phyloP scores from a whole-genome alignment of 805 yeast species.

The Lipomyces anomalus region DNA sequence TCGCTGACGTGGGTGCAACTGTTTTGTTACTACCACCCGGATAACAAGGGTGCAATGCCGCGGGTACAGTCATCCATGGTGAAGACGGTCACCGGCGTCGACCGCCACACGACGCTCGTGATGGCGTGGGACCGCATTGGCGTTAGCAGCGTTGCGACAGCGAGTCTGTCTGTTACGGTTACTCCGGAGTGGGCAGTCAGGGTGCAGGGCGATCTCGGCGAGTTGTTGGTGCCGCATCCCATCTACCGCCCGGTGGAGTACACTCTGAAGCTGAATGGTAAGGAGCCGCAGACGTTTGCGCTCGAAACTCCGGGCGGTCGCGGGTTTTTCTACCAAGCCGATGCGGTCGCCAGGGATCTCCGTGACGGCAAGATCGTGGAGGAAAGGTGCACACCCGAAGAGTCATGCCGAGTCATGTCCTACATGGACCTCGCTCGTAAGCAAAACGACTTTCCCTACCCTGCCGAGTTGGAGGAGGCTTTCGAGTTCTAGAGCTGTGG shows the following conservation, averaged over 20 bases:
- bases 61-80: neutral
- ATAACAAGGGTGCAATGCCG: constrained; percentile 5
- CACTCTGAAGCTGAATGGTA: constrained; percentile 2
- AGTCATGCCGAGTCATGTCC: constrained; percentile 44
- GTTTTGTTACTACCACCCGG: constrained; percentile 13
- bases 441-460: constrained; percentile 42
- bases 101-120: constrained; percentile 9
- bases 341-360: constrained; percentile 46
- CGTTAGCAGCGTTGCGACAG: constrained; percentile 9
- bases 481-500: too few species aligned
- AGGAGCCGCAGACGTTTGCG: neutral
- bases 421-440: constrained; percentile 45
- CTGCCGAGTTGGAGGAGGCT: constrained; percentile 27
- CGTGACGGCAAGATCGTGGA: constrained; percentile 38
- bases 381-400: constrained; percentile 39
- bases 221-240: constrained; percentile 9
- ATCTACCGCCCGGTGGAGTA: constrained; percentile 11
- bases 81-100: constrained; percentile 2
- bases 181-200: constrained; percentile 13
- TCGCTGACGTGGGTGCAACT: constrained; percentile 38
- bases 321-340: constrained; percentile 55
- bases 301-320: constrained; percentile 24
- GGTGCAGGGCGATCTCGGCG: constrained; percentile 15
- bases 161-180: constrained; percentile 6
- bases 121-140: constrained; percentile 8